A percentile compares a stretch with the other conserved stretches of the same genome.
Evolutionary conservation across 1,284 basidiomycete genomes (phyloP).

Genomic region (Ustilago shanxiensis): DNA sequence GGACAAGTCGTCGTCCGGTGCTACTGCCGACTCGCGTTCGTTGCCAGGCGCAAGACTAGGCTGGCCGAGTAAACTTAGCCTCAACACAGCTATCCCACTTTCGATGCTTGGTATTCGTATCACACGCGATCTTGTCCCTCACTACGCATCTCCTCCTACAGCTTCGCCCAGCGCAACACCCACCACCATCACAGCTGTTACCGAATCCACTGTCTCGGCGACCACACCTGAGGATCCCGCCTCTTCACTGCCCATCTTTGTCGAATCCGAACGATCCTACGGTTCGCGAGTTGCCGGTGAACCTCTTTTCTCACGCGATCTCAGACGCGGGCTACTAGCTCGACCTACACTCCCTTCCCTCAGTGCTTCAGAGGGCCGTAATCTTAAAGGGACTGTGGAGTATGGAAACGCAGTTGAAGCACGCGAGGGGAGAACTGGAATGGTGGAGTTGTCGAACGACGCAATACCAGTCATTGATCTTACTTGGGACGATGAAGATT

Average conservation of each 20-base stretch:
- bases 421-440: background rate
- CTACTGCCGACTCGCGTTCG: background rate
- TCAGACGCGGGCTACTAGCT: slow-evolving; percentile 35
- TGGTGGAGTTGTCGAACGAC: slow-evolving; percentile 14
- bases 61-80: slow-evolving; percentile 30
- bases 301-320: slow-evolving; percentile 45
- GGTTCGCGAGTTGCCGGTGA: slow-evolving; percentile 49
- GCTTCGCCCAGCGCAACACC: background rate
- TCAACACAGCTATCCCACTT: slow-evolving; percentile 39
- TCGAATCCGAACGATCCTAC: slow-evolving; percentile 52
- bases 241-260: slow-evolving; percentile 17
- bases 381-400: background rate
- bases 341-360: slow-evolving; percentile 1
- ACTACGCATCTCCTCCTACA: slow-evolving; percentile 28
- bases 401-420: background rate
- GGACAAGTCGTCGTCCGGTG: background rate
- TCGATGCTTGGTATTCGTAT: slow-evolving; percentile 32
- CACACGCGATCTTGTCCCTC: slow-evolving; percentile 45
- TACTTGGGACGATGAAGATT: slow-evolving; percentile 44
- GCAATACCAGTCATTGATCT: slow-evolving; percentile 44
- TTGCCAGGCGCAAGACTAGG: slow-evolving; percentile 36
- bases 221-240: background rate
- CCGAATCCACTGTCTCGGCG: background rate
- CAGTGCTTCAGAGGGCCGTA: no score
- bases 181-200: background rate